Evolutionary conservation across 805 yeast species (phyloP).

Genomic region (Lipomyces yamanashiensis): DNA sequence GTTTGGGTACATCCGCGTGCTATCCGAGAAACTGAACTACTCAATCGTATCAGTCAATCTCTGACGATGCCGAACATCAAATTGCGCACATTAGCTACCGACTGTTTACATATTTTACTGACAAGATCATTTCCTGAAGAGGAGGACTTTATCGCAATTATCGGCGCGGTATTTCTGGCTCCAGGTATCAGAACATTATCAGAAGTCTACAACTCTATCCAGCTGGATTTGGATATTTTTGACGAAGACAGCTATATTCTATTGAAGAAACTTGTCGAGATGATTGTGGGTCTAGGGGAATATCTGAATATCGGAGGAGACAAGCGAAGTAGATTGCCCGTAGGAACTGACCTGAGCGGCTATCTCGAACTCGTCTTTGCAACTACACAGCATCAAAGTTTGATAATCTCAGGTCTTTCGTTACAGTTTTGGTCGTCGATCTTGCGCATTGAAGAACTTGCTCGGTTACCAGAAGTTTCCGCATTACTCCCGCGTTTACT

Average conservation of each 20-base stretch:
- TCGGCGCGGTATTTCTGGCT: conserved; percentile 75
- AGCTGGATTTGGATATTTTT: conserved; percentile 64
- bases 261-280: conserved; percentile 87
- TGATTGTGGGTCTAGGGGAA: conserved; percentile 85
- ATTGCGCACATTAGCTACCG: conserved; percentile 72
- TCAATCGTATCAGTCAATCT: conserved; percentile 60
- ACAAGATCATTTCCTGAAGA: conserved; percentile 72
- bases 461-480: conserved; percentile 48
- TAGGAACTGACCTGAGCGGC: conserved; percentile 63
- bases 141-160: conserved; percentile 74
- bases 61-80: conserved; percentile 54
- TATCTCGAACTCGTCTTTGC: conserved; percentile 76
- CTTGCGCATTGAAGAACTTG: conserved; percentile 75
- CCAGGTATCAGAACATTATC: conserved; percentile 74
- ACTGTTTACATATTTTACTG: conserved; percentile 85
- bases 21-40: conserved; percentile 66
- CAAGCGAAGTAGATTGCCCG: conserved; percentile 49
- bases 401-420: conserved; percentile 88
- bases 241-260: conserved; percentile 82
- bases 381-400: conserved; percentile 81
- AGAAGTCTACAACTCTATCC: conserved; percentile 58
- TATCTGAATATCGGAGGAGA: conserved; percentile 61
- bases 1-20: conserved; percentile 88
- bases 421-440: conserved; percentile 94
- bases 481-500: conserved; percentile 67